A percentile compares a stretch with the other conserved stretches of the same genome.
phyloP scores from a whole-genome alignment of 2,329 filamentous ascomycete genomes.

The Decorospora gaudefroyi region DNA sequence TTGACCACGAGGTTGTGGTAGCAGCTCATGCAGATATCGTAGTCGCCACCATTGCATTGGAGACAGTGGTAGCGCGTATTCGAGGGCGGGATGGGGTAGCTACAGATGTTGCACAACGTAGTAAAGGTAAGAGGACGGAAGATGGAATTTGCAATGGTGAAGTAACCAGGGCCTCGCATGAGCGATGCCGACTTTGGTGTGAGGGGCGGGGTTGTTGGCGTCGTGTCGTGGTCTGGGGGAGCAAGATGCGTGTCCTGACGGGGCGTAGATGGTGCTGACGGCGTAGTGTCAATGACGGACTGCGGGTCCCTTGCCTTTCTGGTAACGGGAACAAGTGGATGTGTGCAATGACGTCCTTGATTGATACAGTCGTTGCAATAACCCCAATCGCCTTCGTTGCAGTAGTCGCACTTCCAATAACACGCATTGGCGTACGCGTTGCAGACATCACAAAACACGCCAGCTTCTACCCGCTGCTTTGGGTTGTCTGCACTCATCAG shows the following conservation, averaged over 20 bases:
- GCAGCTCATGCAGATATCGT: constrained; percentile 81
- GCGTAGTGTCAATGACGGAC: constrained; percentile 7
- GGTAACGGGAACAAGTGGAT: constrained; percentile 76
- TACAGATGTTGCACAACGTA: constrained; percentile 79
- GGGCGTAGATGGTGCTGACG: constrained; percentile 23
- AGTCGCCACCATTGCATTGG: constrained; percentile 77
- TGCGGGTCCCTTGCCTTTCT: constrained; percentile 54
- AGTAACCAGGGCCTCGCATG: constrained; percentile 44
- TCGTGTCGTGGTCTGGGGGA: constrained; percentile 32
- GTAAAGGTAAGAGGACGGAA: constrained; percentile 73
- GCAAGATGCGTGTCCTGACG: constrained; percentile 30
- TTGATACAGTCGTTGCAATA: constrained; percentile 90
- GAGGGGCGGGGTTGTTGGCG: constrained; percentile 43
- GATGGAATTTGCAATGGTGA: constrained; percentile 41
- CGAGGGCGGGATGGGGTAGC: constrained; percentile 69
- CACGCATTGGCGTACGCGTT: constrained; percentile 74
- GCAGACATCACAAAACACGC: constrained; percentile 83
- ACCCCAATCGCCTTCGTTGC: constrained; percentile 93
- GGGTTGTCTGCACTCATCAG: constrained; percentile 68
- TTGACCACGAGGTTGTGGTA: constrained; percentile 69
- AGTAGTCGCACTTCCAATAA: constrained; percentile 86
- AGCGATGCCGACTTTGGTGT: constrained; percentile 52
- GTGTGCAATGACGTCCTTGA: constrained; percentile 77
- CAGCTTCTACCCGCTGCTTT: constrained; percentile 68
- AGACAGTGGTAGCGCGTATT: constrained; percentile 80